Conservation (phyloP, 2,329 filamentous ascomycete species). For the Botrytis tulipae region DNA sequence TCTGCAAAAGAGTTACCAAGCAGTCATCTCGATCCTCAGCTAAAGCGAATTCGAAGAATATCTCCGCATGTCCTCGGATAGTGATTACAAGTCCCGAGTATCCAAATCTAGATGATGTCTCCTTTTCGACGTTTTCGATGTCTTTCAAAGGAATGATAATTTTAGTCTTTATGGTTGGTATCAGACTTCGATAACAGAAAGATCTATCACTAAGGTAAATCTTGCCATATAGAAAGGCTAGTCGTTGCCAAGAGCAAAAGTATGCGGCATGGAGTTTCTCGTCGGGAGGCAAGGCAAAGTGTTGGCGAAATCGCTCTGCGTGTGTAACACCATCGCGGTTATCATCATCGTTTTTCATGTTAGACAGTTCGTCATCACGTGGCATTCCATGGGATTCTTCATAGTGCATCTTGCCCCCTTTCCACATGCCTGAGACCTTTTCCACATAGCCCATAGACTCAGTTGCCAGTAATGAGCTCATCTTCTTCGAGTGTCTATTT, state of each 20-base stretch:
- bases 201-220: conserved; percentile 87
- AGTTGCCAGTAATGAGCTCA: conserved; percentile 79
- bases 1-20: conserved; percentile 73
- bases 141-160: conserved; percentile 87
- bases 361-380: conserved; percentile 53
- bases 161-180: conserved; percentile 88
- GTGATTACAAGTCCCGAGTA: conserved; percentile 91
- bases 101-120: conserved; percentile 89
- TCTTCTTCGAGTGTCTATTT: conserved; percentile 72
- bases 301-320: conserved; percentile 79
- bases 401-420: conserved; percentile 87
- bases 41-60: conserved; percentile 91
- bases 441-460: conserved; percentile 96
- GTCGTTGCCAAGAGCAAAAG: conserved; percentile 87
- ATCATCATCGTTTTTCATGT: conserved; percentile 45
- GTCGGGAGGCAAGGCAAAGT: conserved; percentile 82
- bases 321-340: conserved; percentile 63
- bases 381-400: conserved; percentile 56
- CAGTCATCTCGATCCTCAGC: conserved; percentile 84
- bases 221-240: conserved; percentile 91
- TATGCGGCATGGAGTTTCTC: conserved; percentile 87
- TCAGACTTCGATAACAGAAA: conserved; percentile 89
- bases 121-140: conserved; percentile 89
- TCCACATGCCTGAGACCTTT: conserved; percentile 97
- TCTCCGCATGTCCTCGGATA: conserved; percentile 88